Conservation (phyloP, 768 basidiomycete species). For the Nidularia sp. region DNA sequence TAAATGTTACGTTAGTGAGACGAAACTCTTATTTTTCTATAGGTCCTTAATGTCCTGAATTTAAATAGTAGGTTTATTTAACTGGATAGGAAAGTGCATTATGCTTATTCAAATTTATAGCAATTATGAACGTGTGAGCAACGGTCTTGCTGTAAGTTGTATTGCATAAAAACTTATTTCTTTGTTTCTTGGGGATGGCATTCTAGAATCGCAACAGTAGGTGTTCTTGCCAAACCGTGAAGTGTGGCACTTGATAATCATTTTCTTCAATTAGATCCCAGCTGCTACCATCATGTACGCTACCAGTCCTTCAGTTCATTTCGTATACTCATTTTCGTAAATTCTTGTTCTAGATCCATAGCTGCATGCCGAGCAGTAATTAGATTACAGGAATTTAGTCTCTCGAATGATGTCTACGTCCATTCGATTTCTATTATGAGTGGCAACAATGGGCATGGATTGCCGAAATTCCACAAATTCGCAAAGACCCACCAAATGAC, state of each 20-base stretch:
- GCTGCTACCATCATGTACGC: conserved; percentile 61
- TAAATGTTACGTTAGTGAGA: too few species aligned
- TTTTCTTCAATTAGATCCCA: conserved; percentile 38
- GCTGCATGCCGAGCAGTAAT: conserved; percentile 70
- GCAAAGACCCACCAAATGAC: conserved; percentile 22
- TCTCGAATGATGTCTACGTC: conserved; percentile 34
- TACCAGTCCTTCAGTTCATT: not conserved
- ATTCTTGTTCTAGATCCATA: conserved; percentile 35
- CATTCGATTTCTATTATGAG: conserved; percentile 39
- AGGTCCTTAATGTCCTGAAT: conserved; percentile 55
- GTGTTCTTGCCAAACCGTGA: conserved; percentile 8
- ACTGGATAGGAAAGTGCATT: not conserved
- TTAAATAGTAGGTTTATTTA: conserved; percentile 45
- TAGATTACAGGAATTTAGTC: conserved; percentile 54
- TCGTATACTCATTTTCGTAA: not conserved
- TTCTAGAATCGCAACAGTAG: conserved; percentile 39
- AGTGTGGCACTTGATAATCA: conserved; percentile 6
- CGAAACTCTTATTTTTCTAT: not conserved
- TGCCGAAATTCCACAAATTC: conserved; percentile 17
- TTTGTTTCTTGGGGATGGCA: too few species aligned
- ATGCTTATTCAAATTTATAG: conserved; percentile 20
- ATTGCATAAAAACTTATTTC: too few species aligned
- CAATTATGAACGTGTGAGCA: conserved; percentile 61
- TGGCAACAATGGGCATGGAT: conserved; percentile 23
- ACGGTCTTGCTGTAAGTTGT: not conserved